Base-by-base conservation (phyloP, 1,284 basidiomycete species). In the Cryptococcus sp. region DNA sequence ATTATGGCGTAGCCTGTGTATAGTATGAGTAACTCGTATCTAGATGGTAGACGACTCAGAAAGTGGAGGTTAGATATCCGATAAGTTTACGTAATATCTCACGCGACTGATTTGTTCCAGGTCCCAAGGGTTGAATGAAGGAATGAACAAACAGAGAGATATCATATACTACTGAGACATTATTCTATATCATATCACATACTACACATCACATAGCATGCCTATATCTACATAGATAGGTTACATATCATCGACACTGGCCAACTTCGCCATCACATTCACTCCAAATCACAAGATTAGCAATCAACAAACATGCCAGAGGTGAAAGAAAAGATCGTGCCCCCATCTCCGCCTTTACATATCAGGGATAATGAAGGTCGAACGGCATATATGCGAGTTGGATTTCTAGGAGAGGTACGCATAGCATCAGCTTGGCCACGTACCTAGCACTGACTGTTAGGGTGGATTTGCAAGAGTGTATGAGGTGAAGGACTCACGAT, bases 401-500 rank as follows among this genome's bases (percentile, higher is more conserved):
- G 86, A 19, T 87, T 92, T 69, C 76, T 93, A 43, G 90, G 90
- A 63, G 90, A 93, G 83, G 88, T 90, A 61, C 50, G 83, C 77
- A 16, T 18, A 10, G n/a, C 34, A 36, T 36, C 34, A 36, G 34
- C 34, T 36, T n/a, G 11, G 34, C 34, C 34, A 36, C 10, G 34
- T 36, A n/a, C n/a, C 10, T 43, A 22, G 18, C 13, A 21, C 10
- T 22, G 23, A 43, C 21, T 24, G 19, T 5, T 57, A 91, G 88
- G 90, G 90, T 61, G 90, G 90, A 1, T 93, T 93, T 69, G 90
- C 90, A 4, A 82, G 90, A 46, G 90, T 93, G 4, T 93, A 91
- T 61, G 88, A 90, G 77, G 87, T 92, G 21, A 82, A 85, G 69
- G 87, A 93, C 66, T 64, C 75, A 7, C 77, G 77, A 39, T 83